Evolutionary conservation across 1,284 basidiomycete species (phyloP), one percentile per base, ranked within the genome.

Genomic region (Hypsizygus ulmarius): DNA sequence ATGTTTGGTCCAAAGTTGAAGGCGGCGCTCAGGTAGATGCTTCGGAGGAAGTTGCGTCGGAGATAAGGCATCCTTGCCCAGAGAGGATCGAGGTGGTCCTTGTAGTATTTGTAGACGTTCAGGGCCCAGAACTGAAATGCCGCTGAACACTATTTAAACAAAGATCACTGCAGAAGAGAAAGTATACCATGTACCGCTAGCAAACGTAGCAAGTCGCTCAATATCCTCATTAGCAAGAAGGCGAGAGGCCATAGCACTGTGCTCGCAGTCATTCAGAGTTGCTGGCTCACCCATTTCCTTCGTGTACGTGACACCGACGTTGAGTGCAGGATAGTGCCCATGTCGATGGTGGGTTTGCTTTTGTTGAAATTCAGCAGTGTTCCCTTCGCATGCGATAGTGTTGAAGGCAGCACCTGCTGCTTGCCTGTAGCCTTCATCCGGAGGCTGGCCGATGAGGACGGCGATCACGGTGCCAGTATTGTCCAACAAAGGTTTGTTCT

Each of bases 1-100:
- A 43, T 39, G 11, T 41, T 35, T 1, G 42, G 50, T 11, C 50
- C 50, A 30, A 57, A 50, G 19, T 57, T 57, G 49, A 53, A 45
- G 1, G 49, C 48, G 3, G 38, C 41, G 12, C 34, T 18, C 2
- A 39, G 27, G 21, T 30, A 57, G 11, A 55, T 42, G 28, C 42
- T 46, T 32, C 39, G n/a, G 2, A 11, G 8, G 43, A 54, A 57
- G 45, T 46, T 57, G 14, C 42, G 42, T 7, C 12, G 9, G 2
- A 56, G 47, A 4, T 46, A 15, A 30, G 30, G 45, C 35, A 25
- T 53, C 27, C 19, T 39, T 21, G 11, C 39, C 27, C 18, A 51
- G 32, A 39, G 48, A 19, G 10, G 11, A 27, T 27, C 37, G 6
- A 43, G 25, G 33, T 34, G 35, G n/a, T 28, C 16, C 21, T 25